Conservation (phyloP, 2,329 filamentous ascomycete genomes). For the Teratosphaeria pseudoeucalypti region DNA sequence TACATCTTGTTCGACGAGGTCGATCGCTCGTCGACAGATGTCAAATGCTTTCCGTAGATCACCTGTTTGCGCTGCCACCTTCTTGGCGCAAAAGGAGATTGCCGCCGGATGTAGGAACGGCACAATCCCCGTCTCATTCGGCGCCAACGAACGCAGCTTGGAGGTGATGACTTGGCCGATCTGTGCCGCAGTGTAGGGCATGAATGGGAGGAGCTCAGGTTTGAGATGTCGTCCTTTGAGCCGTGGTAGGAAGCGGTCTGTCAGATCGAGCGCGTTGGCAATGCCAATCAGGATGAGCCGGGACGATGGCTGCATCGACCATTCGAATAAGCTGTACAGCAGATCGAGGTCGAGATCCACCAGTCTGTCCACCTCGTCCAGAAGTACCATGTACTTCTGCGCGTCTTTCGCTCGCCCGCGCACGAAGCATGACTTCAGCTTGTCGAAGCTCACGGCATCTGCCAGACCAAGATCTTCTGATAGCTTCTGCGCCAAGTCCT, state of each 20-base stretch:
- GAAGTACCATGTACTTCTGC: conserved; percentile 64
- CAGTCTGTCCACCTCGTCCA: conserved; percentile 94
- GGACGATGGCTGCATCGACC: conserved; percentile 76
- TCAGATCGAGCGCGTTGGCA: conserved; percentile 90
- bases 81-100: conserved; percentile 87
- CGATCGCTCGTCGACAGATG: conserved; percentile 79
- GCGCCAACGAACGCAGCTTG: conserved; percentile 61
- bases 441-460: conserved; percentile 53
- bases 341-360: conserved; percentile 80
- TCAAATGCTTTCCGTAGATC: conserved; percentile 93
- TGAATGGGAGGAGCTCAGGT: conserved; percentile 78
- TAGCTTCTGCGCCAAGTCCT: conserved; percentile 73
- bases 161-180: conserved; percentile 79
- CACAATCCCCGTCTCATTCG: conserved; percentile 37
- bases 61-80: conserved; percentile 86
- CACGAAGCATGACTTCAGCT: conserved; percentile 61
- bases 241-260: conserved; percentile 85
- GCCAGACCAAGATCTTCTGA: conserved; percentile 57
- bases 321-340: conserved; percentile 90
- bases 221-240: conserved; percentile 88
- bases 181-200: conserved; percentile 81
- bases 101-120: conserved; percentile 91
- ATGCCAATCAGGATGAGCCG: conserved; percentile 80
- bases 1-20: conserved; percentile 79
- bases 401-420: conserved; percentile 43